phyloP scores from a whole-genome alignment of 768 basidiomycete species.

The Suillus luteus region DNA sequence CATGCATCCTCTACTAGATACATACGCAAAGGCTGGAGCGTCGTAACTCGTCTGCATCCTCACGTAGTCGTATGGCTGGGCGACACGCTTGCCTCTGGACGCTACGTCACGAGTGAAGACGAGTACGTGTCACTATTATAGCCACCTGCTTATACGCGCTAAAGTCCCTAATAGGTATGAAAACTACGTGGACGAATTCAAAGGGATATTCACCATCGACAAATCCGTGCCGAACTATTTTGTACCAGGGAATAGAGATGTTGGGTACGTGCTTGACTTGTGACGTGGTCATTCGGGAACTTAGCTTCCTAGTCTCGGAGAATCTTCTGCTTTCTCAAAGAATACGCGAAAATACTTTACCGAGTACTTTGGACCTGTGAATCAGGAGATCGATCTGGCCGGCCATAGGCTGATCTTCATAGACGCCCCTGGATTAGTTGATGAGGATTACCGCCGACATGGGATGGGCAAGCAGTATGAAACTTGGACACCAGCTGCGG shows the following conservation, averaged over 20 bases:
- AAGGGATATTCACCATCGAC: constrained; percentile 54
- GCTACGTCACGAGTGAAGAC: constrained; percentile 47
- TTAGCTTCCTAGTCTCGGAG: constrained; percentile 49
- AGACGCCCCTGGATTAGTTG: constrained; percentile 78
- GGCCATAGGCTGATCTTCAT: constrained; percentile 75
- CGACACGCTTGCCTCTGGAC: constrained; percentile 72
- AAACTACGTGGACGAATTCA: constrained; percentile 60
- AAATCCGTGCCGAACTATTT: constrained; percentile 48
- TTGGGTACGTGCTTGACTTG: constrained; percentile 48
- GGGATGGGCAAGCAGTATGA: constrained; percentile 50
- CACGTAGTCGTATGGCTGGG: constrained; percentile 75
- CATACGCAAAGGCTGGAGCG: constrained; percentile 72
- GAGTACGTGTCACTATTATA: constrained; percentile 40
- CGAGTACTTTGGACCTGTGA: constrained; percentile 67
- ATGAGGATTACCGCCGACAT: constrained; percentile 75
- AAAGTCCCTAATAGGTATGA: constrained; percentile 52
- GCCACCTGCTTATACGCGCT: neutral
- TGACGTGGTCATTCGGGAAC: neutral
- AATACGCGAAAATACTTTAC: constrained; percentile 60
- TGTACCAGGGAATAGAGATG: constrained; percentile 82
- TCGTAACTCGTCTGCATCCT: constrained; percentile 55
- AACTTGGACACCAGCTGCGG: constrained; percentile 53
- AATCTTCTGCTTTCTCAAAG: constrained; percentile 50
- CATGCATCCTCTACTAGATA: constrained; percentile 54
- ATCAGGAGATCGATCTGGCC: constrained; percentile 58